Evolutionary conservation across 2,329 filamentous ascomycete genomes (phyloP).

Genomic region (Sclerotinia nivalis): DNA sequence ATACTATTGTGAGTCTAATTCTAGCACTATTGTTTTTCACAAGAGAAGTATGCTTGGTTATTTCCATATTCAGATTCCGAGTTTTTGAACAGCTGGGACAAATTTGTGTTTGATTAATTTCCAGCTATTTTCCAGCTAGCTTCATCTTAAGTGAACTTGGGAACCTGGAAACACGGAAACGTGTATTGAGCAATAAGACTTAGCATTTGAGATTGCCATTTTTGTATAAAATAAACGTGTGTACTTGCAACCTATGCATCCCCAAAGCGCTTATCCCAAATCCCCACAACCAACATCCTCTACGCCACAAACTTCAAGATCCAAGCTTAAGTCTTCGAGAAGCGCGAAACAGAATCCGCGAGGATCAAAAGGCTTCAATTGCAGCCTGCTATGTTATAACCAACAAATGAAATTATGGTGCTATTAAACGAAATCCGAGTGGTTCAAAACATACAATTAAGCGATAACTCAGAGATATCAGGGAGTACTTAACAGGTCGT

Average conservation of each 20-base stretch:
- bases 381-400: not conserved
- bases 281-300: not conserved
- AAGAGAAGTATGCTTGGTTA: no score
- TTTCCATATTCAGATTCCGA: no score
- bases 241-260: not conserved
- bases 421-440: not conserved
- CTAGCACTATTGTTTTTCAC: no score
- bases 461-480: not conserved
- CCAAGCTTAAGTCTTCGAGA: not conserved
- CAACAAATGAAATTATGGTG: conserved; percentile 2
- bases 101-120: no score
- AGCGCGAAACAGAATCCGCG: not conserved
- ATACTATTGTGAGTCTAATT: no score
- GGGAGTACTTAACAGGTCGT: not conserved
- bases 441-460: not conserved
- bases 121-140: no score
- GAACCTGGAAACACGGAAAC: no score
- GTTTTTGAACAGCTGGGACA: no score
- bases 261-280: not conserved
- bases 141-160: no score
- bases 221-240: not conserved
- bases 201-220: not conserved
- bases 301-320: not conserved
- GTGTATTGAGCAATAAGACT: not conserved
- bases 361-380: not conserved